Evolutionary conservation across 2,329 filamentous ascomycete genomes (phyloP).

Genomic region (Colletotrichum liaoningense): DNA sequence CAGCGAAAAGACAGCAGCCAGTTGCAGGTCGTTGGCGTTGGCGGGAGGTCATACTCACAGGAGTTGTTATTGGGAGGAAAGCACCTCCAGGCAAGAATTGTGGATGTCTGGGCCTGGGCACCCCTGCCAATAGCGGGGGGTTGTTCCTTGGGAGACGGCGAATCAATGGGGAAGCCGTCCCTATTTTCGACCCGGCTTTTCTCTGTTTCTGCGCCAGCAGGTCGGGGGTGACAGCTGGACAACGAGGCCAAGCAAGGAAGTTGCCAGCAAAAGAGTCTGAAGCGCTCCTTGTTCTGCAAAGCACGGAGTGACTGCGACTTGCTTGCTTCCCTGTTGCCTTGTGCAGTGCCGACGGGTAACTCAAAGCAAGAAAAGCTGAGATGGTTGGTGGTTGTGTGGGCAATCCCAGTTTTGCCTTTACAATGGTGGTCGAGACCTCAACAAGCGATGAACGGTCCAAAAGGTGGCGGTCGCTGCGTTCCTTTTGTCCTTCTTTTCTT

Average conservation of each 20-base stretch:
- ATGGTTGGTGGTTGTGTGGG: neutral
- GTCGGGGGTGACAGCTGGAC: conserved; percentile 8
- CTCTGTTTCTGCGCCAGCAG: conserved; percentile 25
- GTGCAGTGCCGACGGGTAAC: conserved; percentile 14
- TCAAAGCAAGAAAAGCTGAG: neutral
- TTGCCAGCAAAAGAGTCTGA: conserved; percentile 16
- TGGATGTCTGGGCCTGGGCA: conserved; percentile 33
- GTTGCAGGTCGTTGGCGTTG: conserved; percentile 18
- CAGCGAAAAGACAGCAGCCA: conserved; percentile 19
- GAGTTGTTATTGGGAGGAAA: conserved; percentile 37
- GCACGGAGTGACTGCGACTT: conserved; percentile 1
- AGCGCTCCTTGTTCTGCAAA: conserved; percentile 15
- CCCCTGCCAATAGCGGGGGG: conserved; percentile 33
- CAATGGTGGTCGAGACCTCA: conserved; percentile 21
- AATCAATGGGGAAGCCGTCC: conserved; percentile 32
- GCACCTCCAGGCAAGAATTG: conserved; percentile 32
- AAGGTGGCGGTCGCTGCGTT: neutral
- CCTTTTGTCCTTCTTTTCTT: neutral
- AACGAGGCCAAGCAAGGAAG: conserved; percentile 30
- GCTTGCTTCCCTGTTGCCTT: conserved; percentile 22
- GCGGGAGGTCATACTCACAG: conserved; percentile 36
- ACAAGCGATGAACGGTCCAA: conserved; percentile 23
- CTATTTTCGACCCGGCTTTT: conserved; percentile 27
- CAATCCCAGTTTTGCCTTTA: conserved; percentile 15
- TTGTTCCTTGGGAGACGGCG: conserved; percentile 37